phyloP scores from a whole-genome alignment of 2,329 filamentous ascomycete genomes.

The Aspergillus niger region DNA sequence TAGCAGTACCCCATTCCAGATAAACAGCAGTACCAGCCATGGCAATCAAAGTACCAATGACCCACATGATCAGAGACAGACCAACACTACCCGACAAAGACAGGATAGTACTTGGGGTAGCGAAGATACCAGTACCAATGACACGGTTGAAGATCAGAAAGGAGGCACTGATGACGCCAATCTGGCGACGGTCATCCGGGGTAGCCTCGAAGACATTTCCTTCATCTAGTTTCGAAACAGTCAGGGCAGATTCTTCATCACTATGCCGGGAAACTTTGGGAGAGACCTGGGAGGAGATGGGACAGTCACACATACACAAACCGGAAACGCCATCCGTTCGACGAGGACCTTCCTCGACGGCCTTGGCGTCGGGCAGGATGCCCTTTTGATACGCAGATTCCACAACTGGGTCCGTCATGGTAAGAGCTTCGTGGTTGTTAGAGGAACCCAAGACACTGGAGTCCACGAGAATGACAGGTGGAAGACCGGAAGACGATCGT shows the following conservation, averaged over 20 bases:
- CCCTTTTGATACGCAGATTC: slow-evolving; percentile 22
- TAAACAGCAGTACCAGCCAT: slow-evolving; percentile 49
- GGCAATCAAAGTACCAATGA: slow-evolving; percentile 51
- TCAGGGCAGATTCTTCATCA: background rate
- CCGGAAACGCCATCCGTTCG: slow-evolving; percentile 37
- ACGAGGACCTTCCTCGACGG: slow-evolving; percentile 26
- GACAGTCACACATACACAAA: slow-evolving; percentile 30
- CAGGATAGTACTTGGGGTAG: slow-evolving; percentile 51
- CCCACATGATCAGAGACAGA: slow-evolving; percentile 53
- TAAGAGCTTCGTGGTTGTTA: too few relatives aligned
- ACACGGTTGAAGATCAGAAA: slow-evolving; percentile 54
- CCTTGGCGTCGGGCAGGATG: slow-evolving; percentile 24
- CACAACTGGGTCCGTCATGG: slow-evolving; percentile 19
- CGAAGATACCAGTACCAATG: slow-evolving; percentile 54
- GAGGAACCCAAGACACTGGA: too few relatives aligned
- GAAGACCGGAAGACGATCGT: background rate
- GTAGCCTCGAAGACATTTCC: slow-evolving; percentile 39
- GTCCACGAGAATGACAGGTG: too few relatives aligned
- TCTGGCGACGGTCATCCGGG: slow-evolving; percentile 41
- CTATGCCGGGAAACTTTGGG: background rate
- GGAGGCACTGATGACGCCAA: slow-evolving; percentile 45
- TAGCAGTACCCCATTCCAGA: slow-evolving; percentile 54
- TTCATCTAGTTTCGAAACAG: slow-evolving; percentile 31
- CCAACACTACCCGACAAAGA: slow-evolving; percentile 49
- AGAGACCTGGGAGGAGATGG: background rate